Evolutionary conservation across 306 rosid genomes (phyloP), one percentile per base, ranked within the genome.

Genomic region (Nissolia schottii): DNA sequence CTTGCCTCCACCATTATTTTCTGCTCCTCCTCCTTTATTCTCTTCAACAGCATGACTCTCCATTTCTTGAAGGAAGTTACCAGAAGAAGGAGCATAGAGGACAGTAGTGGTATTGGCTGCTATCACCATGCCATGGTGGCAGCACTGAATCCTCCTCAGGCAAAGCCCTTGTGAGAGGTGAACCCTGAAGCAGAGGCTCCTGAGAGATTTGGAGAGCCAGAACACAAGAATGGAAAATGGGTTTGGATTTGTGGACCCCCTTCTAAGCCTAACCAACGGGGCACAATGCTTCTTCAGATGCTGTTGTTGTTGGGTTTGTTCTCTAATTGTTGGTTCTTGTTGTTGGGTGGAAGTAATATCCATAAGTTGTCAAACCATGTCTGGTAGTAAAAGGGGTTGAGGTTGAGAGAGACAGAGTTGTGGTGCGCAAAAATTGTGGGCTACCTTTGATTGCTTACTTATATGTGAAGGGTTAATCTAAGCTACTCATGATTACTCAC

Each of bases 281-380:
- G 76, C 76, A 79, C 79, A 81, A 59, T 66, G 87, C 77, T 84
- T 34, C 60, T 13, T 37, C 18, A 41, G 75, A 11, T 67, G 82
- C 1, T 65, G 81, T 49, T 80, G 87, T 16, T 79, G 84, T 50
- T 81, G 90, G 70, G 80, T 62, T 71, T 64, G 79, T 45, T 82
- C 77, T 78, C 79, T 78, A n/a, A n/a, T n/a, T n/a, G n/a, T n/a
- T n/a, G n/a, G n/a, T 54, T 69, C 81, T 68, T 73, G 74, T 64
- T 75, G 90, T 80, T 85, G 81, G 77, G 79, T 67, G 80, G 67
- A 57, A 73, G 86, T 80, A 77, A 63, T 58, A 71, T 88, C 97
- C 97, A 88, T 87, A 86, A 46, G 85, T 54, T 43, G 73, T 81
- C 68, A 81, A 73, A 89, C 84, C 96, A 89, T 85, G 83, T 71